Base-by-base conservation (phyloP, 257 asterid species). In the Solanum paucissectum region DNA sequence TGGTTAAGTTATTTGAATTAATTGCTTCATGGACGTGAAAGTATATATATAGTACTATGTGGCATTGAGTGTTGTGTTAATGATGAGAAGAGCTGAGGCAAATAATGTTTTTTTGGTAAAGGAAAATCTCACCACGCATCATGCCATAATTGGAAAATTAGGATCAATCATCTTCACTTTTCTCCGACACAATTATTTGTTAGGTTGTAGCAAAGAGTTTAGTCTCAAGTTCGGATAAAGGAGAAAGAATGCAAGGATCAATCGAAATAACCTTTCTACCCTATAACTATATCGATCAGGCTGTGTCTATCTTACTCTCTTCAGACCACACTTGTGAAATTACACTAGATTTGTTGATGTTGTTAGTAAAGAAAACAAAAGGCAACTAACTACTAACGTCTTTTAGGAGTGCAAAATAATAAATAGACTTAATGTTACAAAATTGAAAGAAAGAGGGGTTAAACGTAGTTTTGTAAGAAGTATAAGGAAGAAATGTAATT, bases 231-330 rank as follows among this genome's bases (percentile, higher is more conserved):
- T 29, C 2, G 3, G 6, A 68, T 68, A 68, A 64, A n/a, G 2
- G 0, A 10, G 0, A 2, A 5, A 10, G 0, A 0, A 25, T 66
- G 0, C 3, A 0, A 27, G 3, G 3, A 13, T 68, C 9, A 69
- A 69, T 29, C 0, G 0, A 13, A 29, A 68, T 7, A 13, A 13
- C 3, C 0, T 6, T 9, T 69, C 0, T 69, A 68, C 0, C 1
- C 0, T 13, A 13, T 3, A 29, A 13, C 4, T 0, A 27, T 5
- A 66, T 3, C 0, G 1, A n/a, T 64, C 5, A 64, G 3, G 13
- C 1, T 1, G 1, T 1, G 9, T 11, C 1, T 5, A 60, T 27
- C 9, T 12, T 66, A 25, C 0, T 5, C 16, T 12, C 7, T 12
- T 62, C 7, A 66, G 0, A 66, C 0, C 20, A 12, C 4, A 27